Evolutionary conservation across 352 stramenopile species (phyloP), one percentile per base, ranked within the genome.

Genomic region (Pythium chondricola): DNA sequence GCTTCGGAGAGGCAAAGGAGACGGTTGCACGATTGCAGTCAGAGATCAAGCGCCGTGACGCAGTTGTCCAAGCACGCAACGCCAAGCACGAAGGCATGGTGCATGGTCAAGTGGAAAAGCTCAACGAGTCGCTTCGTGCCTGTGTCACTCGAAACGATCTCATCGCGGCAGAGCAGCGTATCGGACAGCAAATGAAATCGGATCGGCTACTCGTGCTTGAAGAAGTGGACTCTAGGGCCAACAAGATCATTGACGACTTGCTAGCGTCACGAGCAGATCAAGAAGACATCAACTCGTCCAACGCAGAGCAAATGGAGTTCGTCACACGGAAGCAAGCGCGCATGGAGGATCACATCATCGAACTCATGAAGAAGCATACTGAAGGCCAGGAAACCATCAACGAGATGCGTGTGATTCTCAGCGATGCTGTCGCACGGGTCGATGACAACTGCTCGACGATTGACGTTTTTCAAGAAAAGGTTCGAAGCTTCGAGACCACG

Each of bases 41-140:
- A 0, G 81, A 93, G 61, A 88, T 93, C 55, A 89, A 90, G 32
- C 76, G 81, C 7, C 76, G 81, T 10, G 81, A 93, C 40, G 78
- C 81, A 0, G 67, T 93, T 21, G 65, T 87, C 13, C 79, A 90
- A 48, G 81, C 78, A 1, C 62, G 81, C 6, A 93, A 90, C 44
- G 72, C 68, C 38, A 90, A 93, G 30, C 77, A 90, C 57, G 81
- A 90, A 48, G 46, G 44, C 5, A 58, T 79, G 3, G 65, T 93
- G 40, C 81, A 93, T 48, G 58, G 65, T 5, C 73, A 90, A 48
- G 63, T 93, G 45, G 78, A 90, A 27, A 90, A 86, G 44, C 65
- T 93, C 21, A 90, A 87, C 44, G 79, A 93, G 22, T 74, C 56
- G 17, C 57, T 93, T 31, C 76, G 76, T 3, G 54, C 74, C 2